Conservation (phyloP, 2,329 filamentous ascomycete genomes). For the Cercospora brassicicola region DNA sequence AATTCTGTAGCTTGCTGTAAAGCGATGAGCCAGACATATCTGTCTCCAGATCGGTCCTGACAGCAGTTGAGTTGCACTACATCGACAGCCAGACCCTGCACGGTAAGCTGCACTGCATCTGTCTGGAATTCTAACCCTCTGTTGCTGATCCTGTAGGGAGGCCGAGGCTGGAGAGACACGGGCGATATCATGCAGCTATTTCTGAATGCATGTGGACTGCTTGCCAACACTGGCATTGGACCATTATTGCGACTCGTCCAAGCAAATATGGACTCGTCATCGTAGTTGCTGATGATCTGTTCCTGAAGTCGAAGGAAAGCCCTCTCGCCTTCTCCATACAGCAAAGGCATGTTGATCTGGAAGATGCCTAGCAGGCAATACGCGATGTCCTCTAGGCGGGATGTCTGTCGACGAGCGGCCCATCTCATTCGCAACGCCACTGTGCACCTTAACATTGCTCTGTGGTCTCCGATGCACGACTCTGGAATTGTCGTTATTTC, state of each 20-base stretch:
- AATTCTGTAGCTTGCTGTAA: background rate
- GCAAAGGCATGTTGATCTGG: too few species aligned
- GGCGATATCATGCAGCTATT: background rate
- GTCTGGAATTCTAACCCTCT: background rate
- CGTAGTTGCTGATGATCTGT: background rate
- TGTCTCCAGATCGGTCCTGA: background rate
- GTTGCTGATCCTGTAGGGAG: background rate
- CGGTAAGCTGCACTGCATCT: background rate
- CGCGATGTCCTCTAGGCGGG: background rate
- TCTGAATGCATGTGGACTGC: background rate
- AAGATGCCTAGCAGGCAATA: too few species aligned
- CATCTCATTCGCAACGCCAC: background rate
- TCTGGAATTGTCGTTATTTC: background rate
- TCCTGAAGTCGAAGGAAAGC: background rate
- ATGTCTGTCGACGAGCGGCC: background rate
- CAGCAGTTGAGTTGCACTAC: background rate
- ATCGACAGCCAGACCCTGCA: background rate
- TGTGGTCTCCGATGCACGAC: background rate
- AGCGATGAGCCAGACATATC: background rate
- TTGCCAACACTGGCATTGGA: background rate
- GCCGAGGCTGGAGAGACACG: background rate
- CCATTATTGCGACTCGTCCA: background rate
- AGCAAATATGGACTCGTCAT: background rate
- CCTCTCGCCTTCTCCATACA: too few species aligned
- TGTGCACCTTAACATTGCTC: background rate